Evolutionary conservation across 176 grass and related monocot genomes (phyloP), one percentile per base, ranked within the genome.

Genomic region (Aechmea fasciata): DNA sequence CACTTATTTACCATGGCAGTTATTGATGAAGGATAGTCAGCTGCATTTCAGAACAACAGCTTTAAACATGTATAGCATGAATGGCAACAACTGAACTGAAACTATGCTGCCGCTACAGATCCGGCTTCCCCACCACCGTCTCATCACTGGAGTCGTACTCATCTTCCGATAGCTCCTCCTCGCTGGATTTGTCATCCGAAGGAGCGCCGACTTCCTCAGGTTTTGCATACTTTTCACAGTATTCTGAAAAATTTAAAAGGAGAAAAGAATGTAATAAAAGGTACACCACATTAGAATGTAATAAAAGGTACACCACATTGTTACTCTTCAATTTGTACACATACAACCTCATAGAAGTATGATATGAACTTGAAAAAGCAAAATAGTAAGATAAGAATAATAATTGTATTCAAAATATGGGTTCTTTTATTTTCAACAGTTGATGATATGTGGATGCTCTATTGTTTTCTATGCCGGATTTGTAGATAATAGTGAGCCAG

Each of bases 111-210:
- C 55, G 20, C n/a, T 51, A 81, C 11, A 72, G 68, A 19, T 81
- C 83, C 2, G 73, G 51, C 8, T 77, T 72, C 49, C 78, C 83
- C 22, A 85, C 62, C 41, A 85, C 51, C 29, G 17, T 49, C 15
- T 85, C 78, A 11, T 77, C 78, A 12, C 49, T 24, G 1, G 83
- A 81, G 63, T 77, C 83, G 0, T 55, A 81, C 2, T 59, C 78
- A 25, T 85, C 69, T 41, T 81, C 83, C 1, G 73, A 81, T 51
- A 77, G 74, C 53, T 81, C 83, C 54, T 85, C 83, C 18, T 85
- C 83, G 17, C 83, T 85, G 7, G 70, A 63, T 48, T 80, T 57
- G 20, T 85, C 68, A 47, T 81, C 83, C 0, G 65, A 11, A 19
- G 52, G 63, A 12, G 69, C 62, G 55, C 78, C 51, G 17, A 63